Conservation (phyloP, 371 early-diverging fungal species). For the Syncephalastrum monosporum region DNA sequence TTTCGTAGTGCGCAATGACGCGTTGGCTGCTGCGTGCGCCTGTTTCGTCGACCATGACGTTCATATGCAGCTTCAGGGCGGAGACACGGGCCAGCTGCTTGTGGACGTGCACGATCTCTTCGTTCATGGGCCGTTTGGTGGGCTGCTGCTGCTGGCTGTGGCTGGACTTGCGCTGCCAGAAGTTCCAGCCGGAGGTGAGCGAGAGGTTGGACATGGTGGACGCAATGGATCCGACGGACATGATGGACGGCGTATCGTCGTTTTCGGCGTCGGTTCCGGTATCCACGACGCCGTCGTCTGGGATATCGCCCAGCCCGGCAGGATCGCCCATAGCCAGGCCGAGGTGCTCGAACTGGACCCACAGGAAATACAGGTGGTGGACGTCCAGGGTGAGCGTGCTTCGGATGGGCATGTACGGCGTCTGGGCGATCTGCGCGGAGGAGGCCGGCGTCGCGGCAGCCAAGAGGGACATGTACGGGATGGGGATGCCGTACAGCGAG, state of each 20-base stretch:
- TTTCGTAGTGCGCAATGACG: conserved; percentile 44
- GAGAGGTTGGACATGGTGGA: conserved; percentile 60
- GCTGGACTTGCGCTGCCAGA: conserved; percentile 44
- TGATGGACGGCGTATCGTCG: conserved; percentile 48
- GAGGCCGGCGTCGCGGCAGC: conserved; percentile 42
- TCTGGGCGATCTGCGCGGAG: conserved; percentile 24
- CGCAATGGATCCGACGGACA: conserved; percentile 54
- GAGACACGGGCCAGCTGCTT: conserved; percentile 46
- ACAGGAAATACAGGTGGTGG: conserved; percentile 58
- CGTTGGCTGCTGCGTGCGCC: conserved; percentile 47
- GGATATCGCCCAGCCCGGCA: conserved; percentile 25
- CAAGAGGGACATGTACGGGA: conserved; percentile 46
- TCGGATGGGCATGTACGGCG: conserved; percentile 36
- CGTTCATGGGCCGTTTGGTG: conserved; percentile 31
- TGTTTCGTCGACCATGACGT: conserved; percentile 29
- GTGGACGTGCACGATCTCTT: conserved; percentile 58
- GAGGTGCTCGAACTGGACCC: conserved; percentile 59
- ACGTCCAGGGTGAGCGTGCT: conserved; percentile 56
- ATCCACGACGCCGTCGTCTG: conserved; percentile 31
- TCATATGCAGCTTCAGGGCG: conserved; percentile 53
- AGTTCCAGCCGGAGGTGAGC: conserved; percentile 61
- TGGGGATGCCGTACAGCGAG: conserved; percentile 27
- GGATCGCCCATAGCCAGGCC: conserved; percentile 58
- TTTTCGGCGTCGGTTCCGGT: conserved; percentile 29
- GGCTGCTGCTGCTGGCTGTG: not conserved